phyloP scores from a whole-genome alignment of 2,329 filamentous ascomycete genomes.

The Botryotinia convoluta region DNA sequence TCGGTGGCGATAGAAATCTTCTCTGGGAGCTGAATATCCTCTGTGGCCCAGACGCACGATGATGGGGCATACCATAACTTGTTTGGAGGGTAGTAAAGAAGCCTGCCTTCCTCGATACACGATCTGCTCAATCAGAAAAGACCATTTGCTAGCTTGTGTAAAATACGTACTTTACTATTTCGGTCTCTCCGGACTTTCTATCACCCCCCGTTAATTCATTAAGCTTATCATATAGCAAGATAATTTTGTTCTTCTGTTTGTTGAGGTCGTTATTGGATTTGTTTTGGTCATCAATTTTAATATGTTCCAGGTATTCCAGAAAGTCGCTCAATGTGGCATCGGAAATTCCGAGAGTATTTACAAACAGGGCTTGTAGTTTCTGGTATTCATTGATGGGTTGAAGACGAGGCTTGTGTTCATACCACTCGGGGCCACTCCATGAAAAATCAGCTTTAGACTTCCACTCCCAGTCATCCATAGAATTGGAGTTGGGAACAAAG shows the following conservation, averaged over 20 bases:
- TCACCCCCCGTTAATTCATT: neutral
- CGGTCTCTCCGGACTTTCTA: accelerated
- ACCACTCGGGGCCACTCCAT: neutral
- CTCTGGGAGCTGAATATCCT: neutral
- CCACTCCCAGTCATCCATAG: neutral
- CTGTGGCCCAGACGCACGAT: neutral
- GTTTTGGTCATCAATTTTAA: neutral
- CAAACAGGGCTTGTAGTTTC: neutral
- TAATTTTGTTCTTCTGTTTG: neutral
- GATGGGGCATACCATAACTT: neutral
- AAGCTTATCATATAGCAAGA: neutral
- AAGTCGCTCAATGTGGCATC: neutral
- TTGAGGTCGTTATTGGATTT: accelerated
- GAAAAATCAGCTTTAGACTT: neutral
- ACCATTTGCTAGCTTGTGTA: neutral
- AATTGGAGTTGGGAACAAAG: neutral
- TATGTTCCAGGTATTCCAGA: neutral
- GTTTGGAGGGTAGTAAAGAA: neutral
- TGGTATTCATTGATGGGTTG: neutral
- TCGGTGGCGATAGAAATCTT: neutral
- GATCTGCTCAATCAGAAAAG: neutral
- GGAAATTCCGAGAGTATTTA: neutral
- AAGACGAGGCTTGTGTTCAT: neutral
- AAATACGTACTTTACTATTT: neutral
- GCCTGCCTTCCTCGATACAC: accelerated